These are phyloP conservation scores for Venturia nashicola DNA, from an alignment of 2,329 filamentous ascomycete species.

Conservation along the genomic window DNA sequence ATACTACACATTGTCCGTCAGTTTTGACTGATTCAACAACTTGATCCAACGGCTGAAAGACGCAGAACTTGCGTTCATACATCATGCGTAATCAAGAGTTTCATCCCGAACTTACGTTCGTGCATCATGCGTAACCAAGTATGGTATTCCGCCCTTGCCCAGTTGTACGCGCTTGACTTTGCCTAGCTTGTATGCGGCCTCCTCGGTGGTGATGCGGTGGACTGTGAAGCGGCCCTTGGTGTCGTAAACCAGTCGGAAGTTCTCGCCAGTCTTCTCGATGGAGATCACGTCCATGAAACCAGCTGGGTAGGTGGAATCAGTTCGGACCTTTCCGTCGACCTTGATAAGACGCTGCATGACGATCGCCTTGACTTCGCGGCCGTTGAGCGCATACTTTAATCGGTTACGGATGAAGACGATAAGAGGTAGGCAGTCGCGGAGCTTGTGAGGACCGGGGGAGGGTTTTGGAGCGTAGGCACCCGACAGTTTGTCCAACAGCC, in stretches of 20 bases:
- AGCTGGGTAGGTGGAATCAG: constrained; percentile 91
- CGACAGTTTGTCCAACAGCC: constrained; percentile 99
- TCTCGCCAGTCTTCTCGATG: constrained; percentile 99
- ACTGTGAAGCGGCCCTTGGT: constrained; percentile 99
- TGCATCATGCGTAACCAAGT: constrained; percentile 99
- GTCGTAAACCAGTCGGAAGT: constrained; percentile 99
- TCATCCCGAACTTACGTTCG: constrained; percentile 99
- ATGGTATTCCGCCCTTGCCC: constrained; percentile 99
- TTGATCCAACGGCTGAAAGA: constrained; percentile 99
- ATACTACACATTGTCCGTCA: constrained; percentile 53
- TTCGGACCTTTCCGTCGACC: constrained; percentile 99
- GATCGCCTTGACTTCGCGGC: constrained; percentile 93
- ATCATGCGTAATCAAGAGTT: constrained; percentile 99
- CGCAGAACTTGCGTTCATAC: constrained; percentile 99
- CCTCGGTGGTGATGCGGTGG: constrained; percentile 96
- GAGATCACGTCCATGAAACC: constrained; percentile 99
- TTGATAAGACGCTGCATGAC: constrained; percentile 99
- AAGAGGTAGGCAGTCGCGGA: constrained; percentile 95
- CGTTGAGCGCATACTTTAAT: constrained; percentile 99
- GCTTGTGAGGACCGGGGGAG: constrained; percentile 91
- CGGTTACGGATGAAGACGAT: constrained; percentile 91
- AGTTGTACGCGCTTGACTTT: constrained; percentile 99
- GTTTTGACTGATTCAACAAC: constrained; percentile 59
- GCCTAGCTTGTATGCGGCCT: constrained; percentile 99
- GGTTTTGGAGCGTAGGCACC: constrained; percentile 58